Evolutionary conservation across 2,329 filamentous ascomycete species (phyloP), one percentile per base, ranked within the genome.

Genomic region (Alternaria sp.): DNA sequence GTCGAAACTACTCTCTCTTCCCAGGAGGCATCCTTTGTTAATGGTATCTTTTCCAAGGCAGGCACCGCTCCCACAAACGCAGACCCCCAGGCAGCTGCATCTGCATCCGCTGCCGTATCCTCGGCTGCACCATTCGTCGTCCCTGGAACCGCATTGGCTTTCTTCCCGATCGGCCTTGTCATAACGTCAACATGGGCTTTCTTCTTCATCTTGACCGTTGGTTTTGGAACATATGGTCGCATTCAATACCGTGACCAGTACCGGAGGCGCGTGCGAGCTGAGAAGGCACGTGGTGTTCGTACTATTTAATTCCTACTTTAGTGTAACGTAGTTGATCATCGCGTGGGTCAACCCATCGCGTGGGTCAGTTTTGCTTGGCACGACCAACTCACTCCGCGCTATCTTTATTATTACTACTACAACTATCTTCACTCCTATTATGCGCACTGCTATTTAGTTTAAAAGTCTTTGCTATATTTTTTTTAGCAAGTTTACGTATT

Each of bases 21-120:
- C 59, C 88, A 89, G 75, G 88, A 91, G 73, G 89, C 90, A 14
- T 84, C 85, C 6, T 93, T 92, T 67, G 84, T 92, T 37, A 85
- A 84, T 13, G 90, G 90, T 51, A 84, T 90, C 67, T 92, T 92
- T 77, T 85, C 88, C 53, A 78, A 83, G 49, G 79, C 84, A 54
- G 79, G 85, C 13, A 59, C 29, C 9, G 62, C 83, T 69, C 75
- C 83, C 69, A 87, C 85, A 58, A 70, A 68, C 31, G 69, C 66
- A 50, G 67, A 72, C 62, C 84, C 82, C 13, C 81, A 84, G 10
- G 71, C 73, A 3, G 64, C 71, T 9, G 70, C 77, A 6, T 76
- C 77, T 26, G 75, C 77, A 29, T 72, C 72, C n/a, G 72, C 80
- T 3, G 78, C 83, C 21, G 74, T 83, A 0, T 66, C 68, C 23